Conservation (phyloP, 306 rosid genomes). For the Rosa lucieae region DNA sequence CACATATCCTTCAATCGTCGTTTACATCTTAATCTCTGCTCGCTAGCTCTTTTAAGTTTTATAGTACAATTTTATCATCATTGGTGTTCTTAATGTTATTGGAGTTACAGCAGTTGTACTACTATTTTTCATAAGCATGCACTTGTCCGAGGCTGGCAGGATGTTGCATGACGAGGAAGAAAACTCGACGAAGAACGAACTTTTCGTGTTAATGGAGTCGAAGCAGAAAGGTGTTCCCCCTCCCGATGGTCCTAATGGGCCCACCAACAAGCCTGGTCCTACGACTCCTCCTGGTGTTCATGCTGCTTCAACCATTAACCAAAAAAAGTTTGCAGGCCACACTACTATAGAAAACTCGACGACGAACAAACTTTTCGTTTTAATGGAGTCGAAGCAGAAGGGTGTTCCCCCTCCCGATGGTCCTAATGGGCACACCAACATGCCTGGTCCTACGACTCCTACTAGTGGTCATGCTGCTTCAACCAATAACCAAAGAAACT, state of each 20-base stretch:
- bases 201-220: background rate
- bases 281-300: background rate
- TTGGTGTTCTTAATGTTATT: background rate
- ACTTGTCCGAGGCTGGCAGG: constrained; percentile 2
- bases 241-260: background rate
- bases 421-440: background rate
- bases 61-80: background rate
- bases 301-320: background rate
- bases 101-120: background rate
- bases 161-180: background rate
- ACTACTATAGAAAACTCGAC: background rate
- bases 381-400: background rate
- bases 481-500: constrained; percentile 7
- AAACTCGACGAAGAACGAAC: background rate
- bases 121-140: background rate
- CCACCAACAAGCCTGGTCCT: background rate
- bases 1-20: background rate
- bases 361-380: background rate
- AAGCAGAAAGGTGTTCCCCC: background rate
- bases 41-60: background rate
- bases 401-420: background rate
- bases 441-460: background rate
- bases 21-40: background rate
- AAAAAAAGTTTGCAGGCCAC: constrained; percentile 10
- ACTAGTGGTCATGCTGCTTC: background rate